Percentiles rank a stretch among this genome's conserved stretches.
These are phyloP conservation scores for Hypoxylon intermedium DNA, from an alignment of 495 filamentous ascomycete species.

Conservation along the genomic window DNA sequence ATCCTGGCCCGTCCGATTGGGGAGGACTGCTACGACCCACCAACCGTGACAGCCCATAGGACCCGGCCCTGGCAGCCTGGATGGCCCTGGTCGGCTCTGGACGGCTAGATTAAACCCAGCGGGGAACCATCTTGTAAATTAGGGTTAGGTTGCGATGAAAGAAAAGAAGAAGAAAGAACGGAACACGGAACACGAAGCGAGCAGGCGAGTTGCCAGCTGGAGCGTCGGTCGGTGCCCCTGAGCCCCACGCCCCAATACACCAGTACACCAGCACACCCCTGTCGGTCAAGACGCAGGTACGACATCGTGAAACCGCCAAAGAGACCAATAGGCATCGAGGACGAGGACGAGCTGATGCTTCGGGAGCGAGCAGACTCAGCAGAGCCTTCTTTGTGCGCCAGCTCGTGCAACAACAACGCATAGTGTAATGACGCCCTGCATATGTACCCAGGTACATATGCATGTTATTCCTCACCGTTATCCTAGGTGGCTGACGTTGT, in stretches of 20 bases:
- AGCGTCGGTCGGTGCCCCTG: conserved; percentile 17
- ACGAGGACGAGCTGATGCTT: conserved; percentile 21
- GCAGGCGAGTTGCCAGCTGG: conserved; percentile 2
- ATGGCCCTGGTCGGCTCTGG: neutral
- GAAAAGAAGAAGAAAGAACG: conserved; percentile 23
- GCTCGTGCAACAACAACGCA: conserved; percentile 26
- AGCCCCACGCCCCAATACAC: conserved; percentile 40
- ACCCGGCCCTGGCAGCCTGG: neutral
- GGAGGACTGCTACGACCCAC: conserved; percentile 36
- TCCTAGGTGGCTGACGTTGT: neutral
- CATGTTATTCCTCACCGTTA: too few relatives aligned
- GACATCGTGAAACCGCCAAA: conserved; percentile 43
- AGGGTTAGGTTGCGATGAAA: conserved; percentile 16
- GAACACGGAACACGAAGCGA: conserved; percentile 17
- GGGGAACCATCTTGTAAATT: conserved; percentile 33
- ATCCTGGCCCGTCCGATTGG: conserved; percentile 28
- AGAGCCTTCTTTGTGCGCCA: conserved; percentile 11
- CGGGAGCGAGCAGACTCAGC: conserved; percentile 2
- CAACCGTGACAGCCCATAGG: conserved; percentile 2
- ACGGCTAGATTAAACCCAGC: conserved; percentile 17
- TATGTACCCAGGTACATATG: conserved; percentile 21
- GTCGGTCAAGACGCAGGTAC: conserved; percentile 44
- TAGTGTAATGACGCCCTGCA: conserved; percentile 14
- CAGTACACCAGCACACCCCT: conserved; percentile 38
- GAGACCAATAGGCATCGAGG: conserved; percentile 21